phyloP scores from a whole-genome alignment of 805 yeast species.

The Lachancea fermentati region DNA sequence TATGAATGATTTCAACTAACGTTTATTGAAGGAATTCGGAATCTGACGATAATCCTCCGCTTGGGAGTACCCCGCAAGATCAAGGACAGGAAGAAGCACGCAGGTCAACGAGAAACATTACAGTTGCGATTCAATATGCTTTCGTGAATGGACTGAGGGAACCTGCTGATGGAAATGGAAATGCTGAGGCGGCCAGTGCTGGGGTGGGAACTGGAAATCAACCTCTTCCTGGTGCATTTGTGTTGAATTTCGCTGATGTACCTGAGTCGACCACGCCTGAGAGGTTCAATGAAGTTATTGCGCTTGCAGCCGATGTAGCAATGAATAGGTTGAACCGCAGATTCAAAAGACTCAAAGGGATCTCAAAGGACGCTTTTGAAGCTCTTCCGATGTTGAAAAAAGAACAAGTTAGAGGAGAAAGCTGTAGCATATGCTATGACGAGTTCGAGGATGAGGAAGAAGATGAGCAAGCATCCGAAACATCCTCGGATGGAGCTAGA shows the following conservation, averaged over 20 bases:
- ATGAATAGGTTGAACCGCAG: conserved; percentile 53
- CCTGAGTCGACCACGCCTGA: conserved; percentile 55
- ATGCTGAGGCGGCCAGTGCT: conserved; percentile 2
- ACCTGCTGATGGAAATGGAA: conserved; percentile 1
- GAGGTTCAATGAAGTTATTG: conserved; percentile 52
- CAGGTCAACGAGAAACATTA: conserved; percentile 21
- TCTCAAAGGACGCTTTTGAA: conserved; percentile 48
- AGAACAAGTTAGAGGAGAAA: conserved; percentile 30
- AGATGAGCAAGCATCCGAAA: conserved; percentile 2
- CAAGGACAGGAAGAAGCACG: background rate
- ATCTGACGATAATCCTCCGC: background rate
- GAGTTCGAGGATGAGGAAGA: conserved; percentile 33
- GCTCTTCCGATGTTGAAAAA: conserved; percentile 38
- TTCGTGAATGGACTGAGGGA: conserved; percentile 15
- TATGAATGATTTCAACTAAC: background rate
- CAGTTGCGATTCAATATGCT: conserved; percentile 30
- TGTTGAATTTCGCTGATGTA: conserved; percentile 63
- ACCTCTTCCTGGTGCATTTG: conserved; percentile 42
- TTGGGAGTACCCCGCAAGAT: background rate
- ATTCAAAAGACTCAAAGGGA: conserved; percentile 45
- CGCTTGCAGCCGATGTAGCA: conserved; percentile 67
- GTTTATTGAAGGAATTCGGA: background rate
- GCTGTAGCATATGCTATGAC: conserved; percentile 66
- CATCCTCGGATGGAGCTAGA: conserved; percentile 1
- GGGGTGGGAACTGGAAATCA: conserved; percentile 2